Percentiles rank a stretch among this genome's conserved stretches.
Conservation (phyloP, 2,329 filamentous ascomycete species). For the Cytospora chrysosperma region DNA sequence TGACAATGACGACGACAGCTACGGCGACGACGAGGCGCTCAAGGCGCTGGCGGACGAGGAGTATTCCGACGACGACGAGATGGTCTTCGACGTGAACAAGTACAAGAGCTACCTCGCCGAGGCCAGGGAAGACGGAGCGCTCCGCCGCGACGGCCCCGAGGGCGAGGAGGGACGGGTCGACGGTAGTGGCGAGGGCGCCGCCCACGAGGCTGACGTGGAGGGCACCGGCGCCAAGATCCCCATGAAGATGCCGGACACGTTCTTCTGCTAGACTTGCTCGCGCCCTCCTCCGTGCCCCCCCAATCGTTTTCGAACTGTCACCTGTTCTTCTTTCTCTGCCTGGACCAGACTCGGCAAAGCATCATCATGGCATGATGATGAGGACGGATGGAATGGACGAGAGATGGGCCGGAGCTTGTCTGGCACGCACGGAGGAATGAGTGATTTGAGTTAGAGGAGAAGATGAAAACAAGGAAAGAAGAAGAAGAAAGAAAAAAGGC, state of each 20-base stretch:
- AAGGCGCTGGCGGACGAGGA: slow-evolving; percentile 21
- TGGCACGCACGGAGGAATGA: neutral
- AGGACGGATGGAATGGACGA: no score
- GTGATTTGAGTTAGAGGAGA: neutral
- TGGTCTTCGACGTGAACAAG: slow-evolving; percentile 8
- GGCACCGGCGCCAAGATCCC: neutral
- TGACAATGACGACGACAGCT: neutral
- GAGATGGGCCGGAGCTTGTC: neutral
- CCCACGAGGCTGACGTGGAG: slow-evolving; percentile 6
- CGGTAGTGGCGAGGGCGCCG: neutral
- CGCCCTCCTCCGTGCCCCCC: neutral
- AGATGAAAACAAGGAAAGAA: neutral
- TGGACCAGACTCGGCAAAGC: neutral
- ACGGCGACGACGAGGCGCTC: slow-evolving; percentile 17
- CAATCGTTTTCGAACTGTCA: no score
- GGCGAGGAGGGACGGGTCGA: neutral
- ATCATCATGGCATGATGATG: neutral
- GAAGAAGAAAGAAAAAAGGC: neutral
- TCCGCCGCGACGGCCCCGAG: neutral
- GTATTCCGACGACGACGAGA: slow-evolving; percentile 16
- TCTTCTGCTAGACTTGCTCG: neutral
- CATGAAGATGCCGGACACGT: slow-evolving; percentile 10
- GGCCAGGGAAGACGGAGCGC: slow-evolving; percentile 3
- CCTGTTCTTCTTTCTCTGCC: neutral
- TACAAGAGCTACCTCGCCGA: slow-evolving; percentile 14